phyloP scores from a whole-genome alignment of 2,329 filamentous ascomycete genomes.

The Colletotrichum brevisporum region DNA sequence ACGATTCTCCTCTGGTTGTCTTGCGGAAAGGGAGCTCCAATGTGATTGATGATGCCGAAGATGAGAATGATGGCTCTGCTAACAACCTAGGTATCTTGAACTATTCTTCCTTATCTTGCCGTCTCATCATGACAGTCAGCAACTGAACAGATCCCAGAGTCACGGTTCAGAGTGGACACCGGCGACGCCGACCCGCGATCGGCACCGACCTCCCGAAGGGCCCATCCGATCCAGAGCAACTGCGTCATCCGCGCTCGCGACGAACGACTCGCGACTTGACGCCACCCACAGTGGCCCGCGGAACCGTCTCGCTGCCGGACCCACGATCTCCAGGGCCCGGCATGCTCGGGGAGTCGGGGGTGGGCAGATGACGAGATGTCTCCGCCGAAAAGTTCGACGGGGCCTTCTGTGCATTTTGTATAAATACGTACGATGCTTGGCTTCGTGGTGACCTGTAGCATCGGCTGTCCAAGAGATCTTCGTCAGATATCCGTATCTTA shows the following conservation, averaged over 20 bases:
- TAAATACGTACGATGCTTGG: not conserved
- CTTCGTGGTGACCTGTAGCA: not conserved
- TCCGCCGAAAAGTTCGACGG: slow-evolving; percentile 22
- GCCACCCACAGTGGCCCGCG: slow-evolving; percentile 14
- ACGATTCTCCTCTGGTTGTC: not conserved
- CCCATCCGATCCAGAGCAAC: not conserved
- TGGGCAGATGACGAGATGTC: slow-evolving; percentile 1
- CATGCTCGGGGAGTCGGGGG: not conserved
- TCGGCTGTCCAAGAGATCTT: not conserved
- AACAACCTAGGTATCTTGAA: no score
- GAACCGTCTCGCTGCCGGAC: slow-evolving; percentile 3
- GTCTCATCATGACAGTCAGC: not conserved
- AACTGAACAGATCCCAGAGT: not conserved
- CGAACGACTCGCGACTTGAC: slow-evolving; percentile 5
- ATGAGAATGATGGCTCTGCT: no score
- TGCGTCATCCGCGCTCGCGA: slow-evolving; percentile 23
- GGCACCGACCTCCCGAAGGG: slow-evolving; percentile 26
- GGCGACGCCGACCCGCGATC: slow-evolving; percentile 30
- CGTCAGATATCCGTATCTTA: not conserved
- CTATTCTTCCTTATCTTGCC: no score
- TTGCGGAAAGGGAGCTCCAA: not conserved
- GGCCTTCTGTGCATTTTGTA: not conserved
- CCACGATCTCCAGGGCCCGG: slow-evolving; percentile 22
- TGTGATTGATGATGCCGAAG: no score
- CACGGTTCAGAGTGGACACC: not conserved